phyloP scores from a whole-genome alignment of 2,329 filamentous ascomycete genomes.

The Didymellaceae sp. region DNA sequence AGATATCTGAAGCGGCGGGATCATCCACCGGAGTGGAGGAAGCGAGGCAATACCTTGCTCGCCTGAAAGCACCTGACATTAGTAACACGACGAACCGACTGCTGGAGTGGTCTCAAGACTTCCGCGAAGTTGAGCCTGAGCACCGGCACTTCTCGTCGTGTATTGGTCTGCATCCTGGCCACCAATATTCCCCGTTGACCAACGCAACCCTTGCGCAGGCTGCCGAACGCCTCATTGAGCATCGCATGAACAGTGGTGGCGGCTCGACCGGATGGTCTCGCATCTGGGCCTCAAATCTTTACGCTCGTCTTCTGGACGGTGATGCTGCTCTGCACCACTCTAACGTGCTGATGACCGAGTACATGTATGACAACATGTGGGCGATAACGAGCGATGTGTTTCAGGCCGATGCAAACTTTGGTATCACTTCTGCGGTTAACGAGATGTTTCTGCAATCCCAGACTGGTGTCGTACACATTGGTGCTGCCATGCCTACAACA shows the following conservation, averaged over 20 bases:
- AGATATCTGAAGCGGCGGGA: background rate
- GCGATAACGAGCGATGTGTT: slow-evolving; percentile 36
- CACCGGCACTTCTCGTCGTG: slow-evolving; percentile 61
- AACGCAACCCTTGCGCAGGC: slow-evolving; percentile 44
- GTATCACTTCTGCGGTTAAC: slow-evolving; percentile 21
- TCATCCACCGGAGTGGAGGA: background rate
- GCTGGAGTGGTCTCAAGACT: slow-evolving; percentile 40
- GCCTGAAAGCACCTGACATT: slow-evolving; percentile 25
- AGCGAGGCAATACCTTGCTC: slow-evolving; percentile 11
- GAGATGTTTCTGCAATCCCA: background rate
- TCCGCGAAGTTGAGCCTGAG: slow-evolving; percentile 53
- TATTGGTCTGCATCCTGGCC: slow-evolving; percentile 57
- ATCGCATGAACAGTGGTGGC: slow-evolving; percentile 31
- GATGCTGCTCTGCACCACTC: slow-evolving; percentile 18
- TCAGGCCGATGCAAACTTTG: slow-evolving; percentile 61
- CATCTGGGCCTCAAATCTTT: slow-evolving; percentile 59
- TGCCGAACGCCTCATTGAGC: slow-evolving; percentile 39
- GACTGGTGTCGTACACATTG: background rate
- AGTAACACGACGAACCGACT: slow-evolving; percentile 39
- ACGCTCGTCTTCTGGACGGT: slow-evolving; percentile 55
- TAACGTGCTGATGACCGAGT: slow-evolving; percentile 48
- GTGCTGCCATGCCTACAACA: background rate
- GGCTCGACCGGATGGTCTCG: slow-evolving; percentile 61
- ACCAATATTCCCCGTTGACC: slow-evolving; percentile 46
- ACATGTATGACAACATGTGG: slow-evolving; percentile 49